Evolutionary conservation across 1,139 yeast genomes (phyloP), one percentile per base, ranked within the genome.

Genomic region (Groenewaldozyma auringiensis): DNA sequence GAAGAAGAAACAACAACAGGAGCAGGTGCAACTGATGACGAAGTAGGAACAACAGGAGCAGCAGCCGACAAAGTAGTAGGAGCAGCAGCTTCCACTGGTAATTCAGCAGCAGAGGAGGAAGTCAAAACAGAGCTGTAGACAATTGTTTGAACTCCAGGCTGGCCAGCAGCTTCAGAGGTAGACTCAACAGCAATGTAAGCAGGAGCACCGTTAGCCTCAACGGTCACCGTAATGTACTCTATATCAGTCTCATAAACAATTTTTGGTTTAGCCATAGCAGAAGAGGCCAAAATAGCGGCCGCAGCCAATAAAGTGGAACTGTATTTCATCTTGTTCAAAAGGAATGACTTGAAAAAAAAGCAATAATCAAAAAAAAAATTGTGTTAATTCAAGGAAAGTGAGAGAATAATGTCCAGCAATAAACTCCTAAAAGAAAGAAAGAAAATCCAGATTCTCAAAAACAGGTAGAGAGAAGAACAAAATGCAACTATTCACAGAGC

Each of bases 281-380:
- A 36, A 21, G 42, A 25, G 9, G 42, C 41, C 40, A 42, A 37
- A 39, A 41, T 29, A 37, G 47, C 29, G 14, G 43, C 31, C 4
- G 34, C 35, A 8, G 35, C 42, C 17, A 43, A 34, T 31, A 43
- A 36, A 29, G 39, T 36, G 20, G 44, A 36, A 16, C 53, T 40
- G 46, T 50, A 40, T 42, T 46, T 48, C 53, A 51, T 50, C 14
- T 40, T 29, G 42, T 21, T 21, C n/a, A n/a, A n/a, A 25, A 25
- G 11, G 43, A 44, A 32, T 37, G 46, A 44, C 41, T 20, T 16
- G 42, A 21, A 40, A 35, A 32, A 41, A 41, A 20, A 22, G 4
- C 13, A 38, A 13, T 16, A 21, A 27, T 8, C n/a, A 39, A 17
- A 14, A 31, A 29, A 29, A 29, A 27, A 21, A 13, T 16, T 16